Percentiles rank a stretch among this genome's conserved stretches.
phyloP scores from a whole-genome alignment of 805 yeast species.

The Candida golubevii region DNA sequence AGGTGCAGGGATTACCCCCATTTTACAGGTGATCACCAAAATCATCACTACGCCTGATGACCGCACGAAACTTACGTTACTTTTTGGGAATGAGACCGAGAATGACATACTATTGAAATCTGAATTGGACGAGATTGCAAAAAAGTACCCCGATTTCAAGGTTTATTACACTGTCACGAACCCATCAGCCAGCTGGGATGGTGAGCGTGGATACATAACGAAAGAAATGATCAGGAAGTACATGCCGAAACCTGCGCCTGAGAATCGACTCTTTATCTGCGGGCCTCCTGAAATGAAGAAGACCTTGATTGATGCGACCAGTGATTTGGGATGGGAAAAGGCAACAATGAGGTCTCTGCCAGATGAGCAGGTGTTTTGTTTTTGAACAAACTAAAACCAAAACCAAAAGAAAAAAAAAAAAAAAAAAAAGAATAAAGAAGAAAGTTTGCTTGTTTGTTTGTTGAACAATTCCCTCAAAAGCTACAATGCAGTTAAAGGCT shows the following conservation, averaged over 20 bases:
- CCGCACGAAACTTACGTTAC: slow-evolving; percentile 52
- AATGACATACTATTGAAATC: slow-evolving; percentile 70
- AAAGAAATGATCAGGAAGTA: slow-evolving; percentile 51
- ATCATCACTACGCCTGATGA: slow-evolving; percentile 69
- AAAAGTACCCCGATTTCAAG: slow-evolving; percentile 56
- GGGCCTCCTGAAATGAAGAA: slow-evolving; percentile 73
- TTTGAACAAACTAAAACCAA: slow-evolving; percentile 22
- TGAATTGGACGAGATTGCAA: slow-evolving; percentile 68
- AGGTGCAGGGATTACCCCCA: slow-evolving; percentile 89
- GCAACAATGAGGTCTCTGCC: slow-evolving; percentile 43
- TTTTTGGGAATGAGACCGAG: slow-evolving; percentile 72
- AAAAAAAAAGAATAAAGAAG: too few relatives aligned
- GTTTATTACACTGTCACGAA: slow-evolving; percentile 55
- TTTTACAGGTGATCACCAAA: slow-evolving; percentile 71
- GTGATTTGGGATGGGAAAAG: slow-evolving; percentile 59
- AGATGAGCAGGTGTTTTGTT: slow-evolving; percentile 57
- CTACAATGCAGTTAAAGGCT: background rate
- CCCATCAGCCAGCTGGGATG: slow-evolving; percentile 52
- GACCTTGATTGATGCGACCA: slow-evolving; percentile 44
- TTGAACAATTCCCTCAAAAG: background rate
- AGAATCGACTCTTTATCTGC: slow-evolving; percentile 62
- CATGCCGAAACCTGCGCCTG: slow-evolving; percentile 46
- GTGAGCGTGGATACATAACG: slow-evolving; percentile 56
- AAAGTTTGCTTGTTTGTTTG: too few relatives aligned
- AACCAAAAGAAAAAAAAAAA: too few relatives aligned